Evolutionary conservation across 176 grass and related monocot genomes (phyloP).

Genomic region (Lolium multiflorum): DNA sequence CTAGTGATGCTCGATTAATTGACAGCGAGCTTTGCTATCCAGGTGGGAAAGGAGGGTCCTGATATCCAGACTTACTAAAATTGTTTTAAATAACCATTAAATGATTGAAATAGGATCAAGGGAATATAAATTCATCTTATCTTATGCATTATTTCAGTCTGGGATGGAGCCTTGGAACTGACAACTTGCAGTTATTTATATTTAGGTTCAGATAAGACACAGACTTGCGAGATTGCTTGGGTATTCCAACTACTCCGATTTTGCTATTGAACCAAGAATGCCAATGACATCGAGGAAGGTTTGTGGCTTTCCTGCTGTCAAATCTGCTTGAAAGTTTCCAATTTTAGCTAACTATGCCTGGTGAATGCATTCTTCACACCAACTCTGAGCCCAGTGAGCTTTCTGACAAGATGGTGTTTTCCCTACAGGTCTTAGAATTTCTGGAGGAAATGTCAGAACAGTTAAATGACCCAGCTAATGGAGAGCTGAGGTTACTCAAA

Average conservation of each 20-base stretch:
- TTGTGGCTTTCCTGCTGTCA: slow-evolving; percentile 40
- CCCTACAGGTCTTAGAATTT: slow-evolving; percentile 86
- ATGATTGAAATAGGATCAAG: background rate
- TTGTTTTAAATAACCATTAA: background rate
- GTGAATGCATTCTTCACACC: slow-evolving; percentile 14
- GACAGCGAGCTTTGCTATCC: slow-evolving; percentile 1
- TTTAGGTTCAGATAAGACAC: slow-evolving; percentile 76
- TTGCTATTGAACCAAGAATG: slow-evolving; percentile 82
- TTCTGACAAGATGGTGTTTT: background rate
- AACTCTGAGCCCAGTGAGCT: slow-evolving; percentile 19
- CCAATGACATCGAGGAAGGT: slow-evolving; percentile 81
- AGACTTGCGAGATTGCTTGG: slow-evolving; percentile 79
- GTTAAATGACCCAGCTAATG: slow-evolving; percentile 64
- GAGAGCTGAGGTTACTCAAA: slow-evolving; percentile 88
- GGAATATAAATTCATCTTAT: slow-evolving; percentile 19
- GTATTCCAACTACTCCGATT: slow-evolving; percentile 89
- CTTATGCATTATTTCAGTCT: slow-evolving; percentile 27
- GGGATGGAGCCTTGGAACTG: slow-evolving; percentile 29
- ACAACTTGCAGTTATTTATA: slow-evolving; percentile 36
- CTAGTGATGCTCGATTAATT: slow-evolving; percentile 19
- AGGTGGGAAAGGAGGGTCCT: background rate
- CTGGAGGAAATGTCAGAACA: slow-evolving; percentile 86
- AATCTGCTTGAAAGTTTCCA: slow-evolving; percentile 19
- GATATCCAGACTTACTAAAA: background rate
- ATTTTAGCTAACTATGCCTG: slow-evolving; percentile 33